Conservation (phyloP, 345 rosid genomes). For the Populus davidiana region DNA sequence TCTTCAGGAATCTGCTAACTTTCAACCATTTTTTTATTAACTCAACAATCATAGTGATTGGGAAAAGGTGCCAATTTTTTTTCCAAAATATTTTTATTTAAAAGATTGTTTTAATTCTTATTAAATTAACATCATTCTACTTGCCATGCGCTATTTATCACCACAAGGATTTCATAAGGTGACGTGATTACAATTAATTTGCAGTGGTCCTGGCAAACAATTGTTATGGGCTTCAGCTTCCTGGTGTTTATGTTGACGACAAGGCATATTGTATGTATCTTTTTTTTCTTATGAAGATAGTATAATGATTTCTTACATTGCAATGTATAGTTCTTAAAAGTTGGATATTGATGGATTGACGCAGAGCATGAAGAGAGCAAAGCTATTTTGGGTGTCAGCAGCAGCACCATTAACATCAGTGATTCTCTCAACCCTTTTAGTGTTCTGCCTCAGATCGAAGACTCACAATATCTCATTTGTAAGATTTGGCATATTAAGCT, state of each 20-base stretch:
- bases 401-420: conserved; percentile 89
- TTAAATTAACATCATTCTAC: not conserved
- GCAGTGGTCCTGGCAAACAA: conserved; percentile 98
- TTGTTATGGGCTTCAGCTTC: conserved; percentile 68
- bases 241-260: conserved; percentile 63
- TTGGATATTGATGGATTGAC: conserved; percentile 6
- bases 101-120: not conserved
- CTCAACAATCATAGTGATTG: not conserved
- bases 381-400: conserved; percentile 93
- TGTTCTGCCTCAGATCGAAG: conserved; percentile 56
- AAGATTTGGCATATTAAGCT: conserved; percentile 28
- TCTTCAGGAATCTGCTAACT: not conserved
- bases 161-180: not conserved
- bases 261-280: conserved; percentile 65
- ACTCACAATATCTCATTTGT: conserved; percentile 64
- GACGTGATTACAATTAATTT: conserved; percentile 10
- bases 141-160: not conserved
- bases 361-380: conserved; percentile 82
- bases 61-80: not conserved
- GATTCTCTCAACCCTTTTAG: conserved; percentile 55
- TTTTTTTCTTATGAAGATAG: not conserved
- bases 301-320: not conserved
- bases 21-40: not conserved
- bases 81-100: too few species aligned
- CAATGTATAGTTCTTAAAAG: conserved; percentile 3